Evolutionary conservation across 306 rosid species (phyloP).

Genomic region (Begonia masoniana): DNA sequence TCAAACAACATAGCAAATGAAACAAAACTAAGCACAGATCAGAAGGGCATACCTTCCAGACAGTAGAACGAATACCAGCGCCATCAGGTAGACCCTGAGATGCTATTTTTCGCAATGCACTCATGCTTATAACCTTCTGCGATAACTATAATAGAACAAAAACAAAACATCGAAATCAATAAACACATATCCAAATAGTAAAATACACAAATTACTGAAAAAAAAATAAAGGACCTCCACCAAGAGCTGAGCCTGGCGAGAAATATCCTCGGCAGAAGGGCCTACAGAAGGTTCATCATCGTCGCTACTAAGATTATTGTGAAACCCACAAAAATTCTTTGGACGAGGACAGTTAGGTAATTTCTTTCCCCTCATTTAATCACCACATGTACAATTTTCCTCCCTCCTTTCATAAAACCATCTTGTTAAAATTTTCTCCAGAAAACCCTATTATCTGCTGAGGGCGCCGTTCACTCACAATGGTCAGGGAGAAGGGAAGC

Average conservation of each 20-base stretch:
- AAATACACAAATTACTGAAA: slow-evolving; percentile 3
- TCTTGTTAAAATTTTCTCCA: no score
- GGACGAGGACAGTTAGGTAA: no score
- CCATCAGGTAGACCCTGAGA: slow-evolving; percentile 90
- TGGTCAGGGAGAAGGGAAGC: no score
- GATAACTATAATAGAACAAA: slow-evolving; percentile 35
- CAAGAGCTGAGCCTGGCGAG: slow-evolving; percentile 77
- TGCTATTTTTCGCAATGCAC: slow-evolving; percentile 55
- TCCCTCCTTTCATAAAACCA: no score
- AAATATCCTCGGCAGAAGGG: slow-evolving; percentile 42
- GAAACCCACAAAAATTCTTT: no score
- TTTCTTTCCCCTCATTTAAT: no score
- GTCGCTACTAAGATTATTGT: slow-evolving; percentile 2
- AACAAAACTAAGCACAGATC: neutral
- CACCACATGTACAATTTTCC: no score
- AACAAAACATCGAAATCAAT: neutral
- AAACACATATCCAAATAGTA: neutral
- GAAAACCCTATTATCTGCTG: no score
- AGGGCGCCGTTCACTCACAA: no score
- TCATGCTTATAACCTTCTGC: slow-evolving; percentile 55
- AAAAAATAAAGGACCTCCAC: slow-evolving; percentile 37
- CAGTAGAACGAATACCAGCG: slow-evolving; percentile 82
- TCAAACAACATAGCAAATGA: neutral
- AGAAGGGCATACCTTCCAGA: slow-evolving; percentile 58
- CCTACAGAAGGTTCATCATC: slow-evolving; percentile 20